phyloP scores from a whole-genome alignment of 306 rosid genomes.

The Carpinus fangiana region DNA sequence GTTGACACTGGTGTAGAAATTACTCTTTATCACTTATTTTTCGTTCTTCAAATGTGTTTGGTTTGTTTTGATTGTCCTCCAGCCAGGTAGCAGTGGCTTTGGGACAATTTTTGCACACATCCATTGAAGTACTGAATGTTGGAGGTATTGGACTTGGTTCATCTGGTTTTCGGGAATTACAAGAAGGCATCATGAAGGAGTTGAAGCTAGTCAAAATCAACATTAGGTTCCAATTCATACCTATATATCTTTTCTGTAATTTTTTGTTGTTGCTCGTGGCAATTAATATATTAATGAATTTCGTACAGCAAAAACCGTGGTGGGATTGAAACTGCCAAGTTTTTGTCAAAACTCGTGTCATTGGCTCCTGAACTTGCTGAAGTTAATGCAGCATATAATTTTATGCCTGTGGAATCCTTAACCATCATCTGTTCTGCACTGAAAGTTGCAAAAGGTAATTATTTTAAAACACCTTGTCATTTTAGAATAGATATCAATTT shows the following conservation, averaged over 20 bases:
- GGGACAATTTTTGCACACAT: conserved; percentile 54
- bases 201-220: conserved; percentile 60
- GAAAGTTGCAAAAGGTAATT: conserved; percentile 63
- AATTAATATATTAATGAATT: conserved; percentile 22
- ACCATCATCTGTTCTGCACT: conserved; percentile 55
- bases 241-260: conserved; percentile 17
- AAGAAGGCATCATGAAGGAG: conserved; percentile 43
- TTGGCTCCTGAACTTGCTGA: conserved; percentile 59
- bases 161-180: conserved; percentile 68
- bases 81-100: conserved; percentile 69
- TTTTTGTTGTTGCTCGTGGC: conserved; percentile 24
- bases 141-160: conserved; percentile 68
- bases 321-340: conserved; percentile 66
- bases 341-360: conserved; percentile 59
- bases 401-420: conserved; percentile 67
- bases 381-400: conserved; percentile 75
- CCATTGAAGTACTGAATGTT: conserved; percentile 60
- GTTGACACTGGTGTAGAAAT: conserved; percentile 20
- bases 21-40: conserved; percentile 19
- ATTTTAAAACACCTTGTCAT: neutral
- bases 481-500: neutral
- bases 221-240: conserved; percentile 60
- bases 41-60: conserved; percentile 28
- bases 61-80: conserved; percentile 35
- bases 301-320: conserved; percentile 76